Conservation (phyloP, 768 basidiomycete species). For the Clathrus columnatus region DNA sequence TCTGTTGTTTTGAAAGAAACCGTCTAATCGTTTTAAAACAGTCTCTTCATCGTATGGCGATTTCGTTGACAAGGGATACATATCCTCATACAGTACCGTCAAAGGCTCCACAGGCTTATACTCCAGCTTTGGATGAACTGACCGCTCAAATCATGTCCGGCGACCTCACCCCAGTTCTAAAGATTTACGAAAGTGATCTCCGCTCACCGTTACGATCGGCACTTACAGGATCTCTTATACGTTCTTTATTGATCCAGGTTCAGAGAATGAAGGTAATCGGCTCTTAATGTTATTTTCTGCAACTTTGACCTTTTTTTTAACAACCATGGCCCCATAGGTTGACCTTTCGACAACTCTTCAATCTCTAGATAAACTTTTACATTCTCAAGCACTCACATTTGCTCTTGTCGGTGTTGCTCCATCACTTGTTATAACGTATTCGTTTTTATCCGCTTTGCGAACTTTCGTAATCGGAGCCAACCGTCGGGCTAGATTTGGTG, state of each 20-base stretch:
- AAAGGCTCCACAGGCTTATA: slow-evolving; percentile 33
- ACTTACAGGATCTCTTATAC: slow-evolving; percentile 67
- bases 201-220: slow-evolving; percentile 78
- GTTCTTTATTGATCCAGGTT: slow-evolving; percentile 83
- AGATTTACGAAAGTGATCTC: slow-evolving; percentile 89
- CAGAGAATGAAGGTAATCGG: slow-evolving; percentile 91
- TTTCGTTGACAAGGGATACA: slow-evolving; percentile 76
- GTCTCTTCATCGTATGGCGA: slow-evolving; percentile 90
- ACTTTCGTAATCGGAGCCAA: slow-evolving; percentile 42
- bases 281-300: no score
- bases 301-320: no score
- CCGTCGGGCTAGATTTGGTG: slow-evolving; percentile 48
- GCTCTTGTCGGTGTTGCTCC: slow-evolving; percentile 96
- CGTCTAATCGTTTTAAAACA: slow-evolving; percentile 23
- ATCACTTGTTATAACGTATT: slow-evolving; percentile 71
- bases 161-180: slow-evolving; percentile 78
- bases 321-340: no score
- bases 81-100: slow-evolving; percentile 30
- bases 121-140: slow-evolving; percentile 42
- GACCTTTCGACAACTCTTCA: slow-evolving; percentile 85
- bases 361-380: slow-evolving; percentile 89
- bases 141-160: slow-evolving; percentile 62
- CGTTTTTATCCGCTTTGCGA: slow-evolving; percentile 44
- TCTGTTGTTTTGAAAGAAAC: background rate
- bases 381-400: slow-evolving; percentile 91